Base-by-base conservation (phyloP, 2,329 filamentous ascomycete genomes). In the Colletotrichum sp. region DNA sequence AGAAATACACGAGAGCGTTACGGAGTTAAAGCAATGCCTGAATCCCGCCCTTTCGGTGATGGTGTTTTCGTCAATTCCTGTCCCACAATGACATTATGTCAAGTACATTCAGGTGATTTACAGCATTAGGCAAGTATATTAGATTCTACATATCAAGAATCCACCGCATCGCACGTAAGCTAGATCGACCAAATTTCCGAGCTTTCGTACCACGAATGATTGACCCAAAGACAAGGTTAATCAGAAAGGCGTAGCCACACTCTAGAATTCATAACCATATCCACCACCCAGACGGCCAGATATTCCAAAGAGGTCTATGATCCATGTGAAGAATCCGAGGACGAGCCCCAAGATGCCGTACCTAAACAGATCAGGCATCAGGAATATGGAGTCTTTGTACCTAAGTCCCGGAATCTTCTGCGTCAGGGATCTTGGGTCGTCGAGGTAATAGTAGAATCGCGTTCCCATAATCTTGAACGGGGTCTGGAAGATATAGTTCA, bases 401-500 rank as follows among this genome's bases (percentile, higher is more conserved):
- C 13, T 69, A 6, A 76, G 8, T 2, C 70, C 74, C 3, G 74
- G 65, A 8, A 76, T 60, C 12, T 64, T 63, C 8, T 66, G 64
- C 21, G 72, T 64, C 15, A 76, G 52, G 6, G 44, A 39, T 15
- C 26, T 68, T 1, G 74, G 74, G 1, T 76, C 44, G 21, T 76
- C 71, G 8, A 76, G 7, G 59, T 69, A 76, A 5, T 28, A 76
- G 59, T 32, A 8, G 21, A 76, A 55, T 2, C 57, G 49, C 59
- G 74, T 76, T 1, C 70, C 74, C 74, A 76, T 76, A 1, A 24
- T 26, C 59, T 69, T 73, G 18, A 76, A 60, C 4, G 74, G 62
- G 1, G 64, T 32, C 6, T 55, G 12, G 21, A 73, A 68, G n/a
- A 68, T 30, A 28, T 65, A 62, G 12, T 49, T 69, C n/a, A 64